phyloP scores from a whole-genome alignment of 768 basidiomycete species.

The Hysterangium stoloniferum region DNA sequence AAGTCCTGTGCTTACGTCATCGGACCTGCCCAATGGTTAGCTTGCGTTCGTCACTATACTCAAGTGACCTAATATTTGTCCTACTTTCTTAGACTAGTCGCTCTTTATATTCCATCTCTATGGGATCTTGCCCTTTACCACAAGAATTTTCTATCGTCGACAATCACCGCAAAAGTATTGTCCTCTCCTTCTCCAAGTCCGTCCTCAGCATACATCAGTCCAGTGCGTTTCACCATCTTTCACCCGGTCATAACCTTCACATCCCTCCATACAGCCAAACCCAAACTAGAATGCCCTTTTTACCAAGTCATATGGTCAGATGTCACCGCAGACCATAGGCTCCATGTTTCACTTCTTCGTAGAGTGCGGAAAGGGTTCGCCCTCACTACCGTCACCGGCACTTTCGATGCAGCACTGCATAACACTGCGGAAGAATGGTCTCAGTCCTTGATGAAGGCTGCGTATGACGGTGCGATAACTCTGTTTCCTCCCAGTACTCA shows the following conservation, averaged over 20 bases:
- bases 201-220: slow-evolving; percentile 22
- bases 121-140: too few species aligned
- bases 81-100: too few species aligned
- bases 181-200: slow-evolving; percentile 18
- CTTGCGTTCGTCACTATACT: too few species aligned
- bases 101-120: too few species aligned
- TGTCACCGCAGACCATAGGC: slow-evolving; percentile 23
- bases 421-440: slow-evolving; percentile 44
- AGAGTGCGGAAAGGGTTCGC: slow-evolving; percentile 34
- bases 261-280: too few species aligned
- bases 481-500: slow-evolving; percentile 2
- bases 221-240: slow-evolving; percentile 12
- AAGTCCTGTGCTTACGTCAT: too few species aligned
- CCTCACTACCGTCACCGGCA: slow-evolving; percentile 28
- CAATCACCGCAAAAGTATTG: background rate
- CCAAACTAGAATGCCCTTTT: slow-evolving; percentile 27
- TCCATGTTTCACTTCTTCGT: slow-evolving; percentile 47
- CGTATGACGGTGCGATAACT: slow-evolving; percentile 50
- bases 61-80: too few species aligned
- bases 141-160: background rate
- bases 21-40: too few species aligned
- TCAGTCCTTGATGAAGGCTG: slow-evolving; percentile 40
- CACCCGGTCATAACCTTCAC: too few species aligned
- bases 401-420: slow-evolving; percentile 36
- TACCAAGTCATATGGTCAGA: slow-evolving; percentile 51